Evolutionary conservation across 148 eudicot genomes (phyloP), one percentile per base, ranked within the genome.

Genomic region (Silene uniflora): DNA sequence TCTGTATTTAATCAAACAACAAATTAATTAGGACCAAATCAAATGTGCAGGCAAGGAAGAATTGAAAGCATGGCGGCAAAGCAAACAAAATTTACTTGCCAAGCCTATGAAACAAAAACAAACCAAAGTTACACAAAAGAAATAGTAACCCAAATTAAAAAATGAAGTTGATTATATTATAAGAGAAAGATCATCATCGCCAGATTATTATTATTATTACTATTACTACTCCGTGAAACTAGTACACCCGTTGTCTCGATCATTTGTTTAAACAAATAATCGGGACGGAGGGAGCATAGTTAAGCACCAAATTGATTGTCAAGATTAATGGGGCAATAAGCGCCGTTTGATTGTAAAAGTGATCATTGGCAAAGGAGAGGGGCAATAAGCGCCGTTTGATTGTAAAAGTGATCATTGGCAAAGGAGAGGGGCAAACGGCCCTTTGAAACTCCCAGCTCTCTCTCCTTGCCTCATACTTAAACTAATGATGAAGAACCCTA

Each of bases 341-440:
- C 14, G 32, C 16, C 56, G 72, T 69, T 69, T 69, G 32, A 14
- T 69, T 9, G 16, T 6, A 5, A 2, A 6, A 44, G 72, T 44
- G 44, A 69, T 69, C 72, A 69, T 22, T 0, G 72, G 58, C 72
- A 3, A 22, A 21, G 71, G 72, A 46, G 58, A 69, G 72, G 72
- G n/a, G n/a, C n/a, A n/a, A n/a, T 29, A 69, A 46, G 72, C 14
- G 32, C 16, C 56, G 72, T 69, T 69, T 69, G 32, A 14, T 69
- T 9, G 16, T 6, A 5, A 2, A 6, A 44, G 72, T 44, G 44
- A 69, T 69, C 72, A 69, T 22, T 0, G 72, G 58, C 72, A 3
- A 22, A 21, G 71, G 72, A 46, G 58, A 69, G 72, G 72, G 72
- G 72, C 72, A 69, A 69, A 69, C 64, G 64, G 14, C 64, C 64